Base-by-base conservation (phyloP, 148 eudicot species). In the Suaeda aralocaspica region DNA sequence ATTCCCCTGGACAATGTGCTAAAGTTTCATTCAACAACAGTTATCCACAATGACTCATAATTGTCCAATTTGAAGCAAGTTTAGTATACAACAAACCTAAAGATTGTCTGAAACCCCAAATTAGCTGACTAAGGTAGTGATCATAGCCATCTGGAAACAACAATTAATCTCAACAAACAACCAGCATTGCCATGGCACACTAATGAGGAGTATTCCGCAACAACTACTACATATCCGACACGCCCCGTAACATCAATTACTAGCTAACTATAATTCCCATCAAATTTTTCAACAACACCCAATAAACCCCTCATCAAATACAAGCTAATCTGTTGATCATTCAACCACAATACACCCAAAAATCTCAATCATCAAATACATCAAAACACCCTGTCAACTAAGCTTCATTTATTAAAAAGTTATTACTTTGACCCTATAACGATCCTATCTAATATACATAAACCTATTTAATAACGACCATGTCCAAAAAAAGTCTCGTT, bases 171-270 rank as follows among this genome's bases (percentile, higher is more conserved):
- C n/a, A 33, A 31, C 5, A 42, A 67, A 18, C 29, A 10, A 10
- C 39, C 24, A 3, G 46, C 70, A 67, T 67, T 67, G 14, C 41
- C 45, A 33, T 64, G 68, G n/a, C 19, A 34, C n/a, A 4, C 6
- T 39, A 6, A 21, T 34, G 28, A 61, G 16, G 2, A 58, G 36
- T 16, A 59, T 16, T 22, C 64, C 64, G n/a, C n/a, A n/a, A n/a
- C n/a, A n/a, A 16, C 52, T 19, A 59, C 24, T 59, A 7, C 1
- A 59, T 30, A 2, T 31, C 14, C 33, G 18, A 59, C 18, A 18
- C 3, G 9, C 19, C 19, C 5, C 5, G 22, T 16, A 31, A 31
- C 4, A 34, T 21, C 44, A 34, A 33, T 9, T 3, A 60, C 46
- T 18, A 10, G 10, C 18, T 57, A 57, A 26, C 61, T 19, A 26